Base-by-base conservation (phyloP, 208 protist species). In the Lotmaria passim region DNA sequence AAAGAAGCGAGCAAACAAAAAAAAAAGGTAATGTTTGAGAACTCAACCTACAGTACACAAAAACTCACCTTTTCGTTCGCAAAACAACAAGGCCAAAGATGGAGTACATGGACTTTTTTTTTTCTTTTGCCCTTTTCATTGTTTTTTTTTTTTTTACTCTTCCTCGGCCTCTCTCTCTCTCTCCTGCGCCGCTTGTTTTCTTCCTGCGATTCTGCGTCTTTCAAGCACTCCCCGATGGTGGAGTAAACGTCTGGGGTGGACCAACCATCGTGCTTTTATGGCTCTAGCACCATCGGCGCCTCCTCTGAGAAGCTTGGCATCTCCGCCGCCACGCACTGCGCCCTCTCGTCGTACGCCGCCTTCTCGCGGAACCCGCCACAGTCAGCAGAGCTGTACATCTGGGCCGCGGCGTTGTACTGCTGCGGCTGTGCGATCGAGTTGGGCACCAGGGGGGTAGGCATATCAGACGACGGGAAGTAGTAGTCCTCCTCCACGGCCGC, bases 401-500 rank as follows among this genome's bases (percentile, higher is more conserved):
- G 51, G 24, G 61, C 28, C n/a, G 19, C 28, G 34, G 64, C 50
- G 38, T 23, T 24, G 50, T 47, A 60, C 39, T 58, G 56, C 39
- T 53, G 60, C 26, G 43, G 50, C 61, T 68, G 70, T 26, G 61
- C 67, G 33, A 64, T 52, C 1, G 26, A 53, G 70, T 59, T 75
- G 17, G 70, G 70, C 43, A 69, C 70, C 19, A 75, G 70, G 34
- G 70, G 70, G 24, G 59, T 52, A 52, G 71, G 56, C 73, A 78
- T 78, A 24, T 78, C 77, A 5, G 63, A 66, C 36, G 67, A 70
- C 8, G 77, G 77, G 77, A 82, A 82, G 70, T 78, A 82, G 71
- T 78, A 75, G 41, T 74, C 57, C 34, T 77, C 39, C 52, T 62
- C 43, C 21, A 66, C 52, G 21, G 48, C 50, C 33, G 44, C 26